Base-by-base conservation (phyloP, 2,329 filamentous ascomycete species). In the Aspergillus chevalieri region DNA sequence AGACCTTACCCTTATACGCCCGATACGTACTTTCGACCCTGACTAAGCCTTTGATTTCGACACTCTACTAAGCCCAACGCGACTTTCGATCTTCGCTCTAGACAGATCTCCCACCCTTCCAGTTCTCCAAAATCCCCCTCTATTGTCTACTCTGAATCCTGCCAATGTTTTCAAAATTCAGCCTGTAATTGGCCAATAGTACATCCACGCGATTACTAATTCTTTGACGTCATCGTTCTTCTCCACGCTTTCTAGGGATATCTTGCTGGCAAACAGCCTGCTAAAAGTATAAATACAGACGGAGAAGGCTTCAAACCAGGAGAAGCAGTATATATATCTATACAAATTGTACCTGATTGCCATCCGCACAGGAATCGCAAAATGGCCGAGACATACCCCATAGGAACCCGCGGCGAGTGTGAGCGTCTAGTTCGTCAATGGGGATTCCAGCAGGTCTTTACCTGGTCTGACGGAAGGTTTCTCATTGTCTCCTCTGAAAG, bases 391-490 rank as follows among this genome's bases (percentile, higher is more conserved):
- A 64, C 47, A 36, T 69, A 70, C 26, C 52, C 60, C 1, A 67
- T 67, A 47, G 61, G 59, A n/a, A 61, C 59, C 14, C 67, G 67
- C 44, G 53, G 60, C 48, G 74, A 81, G 30, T 77, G 78, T 48
- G 80, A 83, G 62, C 61, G 63, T 34, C 65, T 79, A 52, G 81
- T 84, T 7, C 69, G 71, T 34, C 72, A 73, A 7, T 83, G 80
- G 80, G 81, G 81, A 1, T 84, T 83, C 63, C 54, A 56, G 8
- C 74, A 78, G 56, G 78, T 83, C 57, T 84, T 83, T 57, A 83
- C 80, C 3, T 84, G 80, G 80, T 75, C 74, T 1, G 81, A 84
- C 63, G 66, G 75, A 44, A 76, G 78, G 79, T 81, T 71, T 55
- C 71, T n/a, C 26, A 42, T 12, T 24, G n/a, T 38, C 8, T 17